Percentiles rank a stretch among this genome's conserved stretches.
These are phyloP conservation scores for Metschnikowia lunata DNA, from an alignment of 805 yeast genomes.

Conservation along the genomic window DNA sequence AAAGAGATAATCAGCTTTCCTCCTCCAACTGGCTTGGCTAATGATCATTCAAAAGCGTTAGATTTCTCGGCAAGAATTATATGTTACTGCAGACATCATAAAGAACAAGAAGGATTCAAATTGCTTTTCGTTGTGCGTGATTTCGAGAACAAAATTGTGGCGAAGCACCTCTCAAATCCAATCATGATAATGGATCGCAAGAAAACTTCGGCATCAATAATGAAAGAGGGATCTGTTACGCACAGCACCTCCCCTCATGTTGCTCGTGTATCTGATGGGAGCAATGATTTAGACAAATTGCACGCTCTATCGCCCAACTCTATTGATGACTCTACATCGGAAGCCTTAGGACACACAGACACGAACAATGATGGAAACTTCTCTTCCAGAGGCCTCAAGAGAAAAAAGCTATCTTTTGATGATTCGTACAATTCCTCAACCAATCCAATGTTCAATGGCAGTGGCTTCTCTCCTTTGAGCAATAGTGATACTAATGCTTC, in stretches of 20 bases:
- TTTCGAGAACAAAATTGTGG: conserved; percentile 57
- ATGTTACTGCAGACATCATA: conserved; percentile 95
- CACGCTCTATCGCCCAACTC: conserved; percentile 60
- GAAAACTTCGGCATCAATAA: conserved; percentile 44
- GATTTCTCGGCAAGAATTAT: conserved; percentile 72
- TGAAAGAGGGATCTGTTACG: conserved; percentile 10
- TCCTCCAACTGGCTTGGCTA: conserved; percentile 45
- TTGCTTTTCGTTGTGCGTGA: conserved; percentile 66
- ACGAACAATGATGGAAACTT: conserved; percentile 20
- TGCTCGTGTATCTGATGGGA: conserved; percentile 4
- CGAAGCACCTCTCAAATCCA: conserved; percentile 64
- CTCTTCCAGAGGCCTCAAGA: conserved; percentile 36
- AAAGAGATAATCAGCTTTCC: conserved; percentile 79
- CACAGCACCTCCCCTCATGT: conserved; percentile 1
- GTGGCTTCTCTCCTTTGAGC: conserved; percentile 43
- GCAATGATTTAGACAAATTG: conserved; percentile 8
- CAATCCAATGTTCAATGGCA: conserved; percentile 40
- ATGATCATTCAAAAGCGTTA: conserved; percentile 32
- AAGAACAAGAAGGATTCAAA: conserved; percentile 80
- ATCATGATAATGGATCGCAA: conserved; percentile 95
- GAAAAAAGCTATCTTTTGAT: conserved; percentile 47
- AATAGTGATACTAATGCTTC: conserved; percentile 42
- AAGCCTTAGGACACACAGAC: conserved; percentile 41
- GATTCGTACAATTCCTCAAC: conserved; percentile 34
- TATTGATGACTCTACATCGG: conserved; percentile 56